A percentile compares a stretch with the other conserved stretches of the same genome.
Evolutionary conservation across 352 stramenopile genomes (phyloP).

Genomic region (Pythium aquatile): DNA sequence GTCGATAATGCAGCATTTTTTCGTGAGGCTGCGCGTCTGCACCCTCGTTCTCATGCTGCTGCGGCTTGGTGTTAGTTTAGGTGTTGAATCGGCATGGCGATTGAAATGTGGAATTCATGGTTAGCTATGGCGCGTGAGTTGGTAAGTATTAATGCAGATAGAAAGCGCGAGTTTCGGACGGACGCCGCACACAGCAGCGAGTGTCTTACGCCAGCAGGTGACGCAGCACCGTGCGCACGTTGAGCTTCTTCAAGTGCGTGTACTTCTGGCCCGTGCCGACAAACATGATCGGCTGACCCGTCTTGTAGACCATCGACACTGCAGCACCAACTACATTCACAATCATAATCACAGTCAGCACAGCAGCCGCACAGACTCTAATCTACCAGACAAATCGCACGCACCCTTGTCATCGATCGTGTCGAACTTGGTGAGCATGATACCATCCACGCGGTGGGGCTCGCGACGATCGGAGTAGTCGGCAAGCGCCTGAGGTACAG

Average conservation of each 20-base stretch:
- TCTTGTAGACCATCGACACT: constrained; percentile 99
- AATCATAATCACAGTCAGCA: neutral
- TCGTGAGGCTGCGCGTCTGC: no score
- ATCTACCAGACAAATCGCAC: constrained; percentile 4
- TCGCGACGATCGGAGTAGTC: constrained; percentile 85
- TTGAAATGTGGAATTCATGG: no score
- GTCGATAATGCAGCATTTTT: no score
- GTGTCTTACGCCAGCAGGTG: constrained; percentile 88
- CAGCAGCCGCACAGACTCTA: neutral
- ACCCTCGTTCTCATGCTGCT: no score
- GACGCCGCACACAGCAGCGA: no score
- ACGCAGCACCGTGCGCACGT: constrained; percentile 94
- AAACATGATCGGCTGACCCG: constrained; percentile 98
- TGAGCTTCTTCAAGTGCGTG: constrained; percentile 98
- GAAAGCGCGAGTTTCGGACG: no score
- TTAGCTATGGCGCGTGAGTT: no score
- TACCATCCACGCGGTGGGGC: constrained; percentile 95
- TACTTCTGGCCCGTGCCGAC: constrained; percentile 99
- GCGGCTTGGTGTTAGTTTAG: no score
- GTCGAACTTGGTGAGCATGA: constrained; percentile 99
- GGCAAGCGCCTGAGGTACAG: constrained; percentile 55
- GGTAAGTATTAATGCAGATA: no score
- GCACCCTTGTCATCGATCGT: constrained; percentile 98
- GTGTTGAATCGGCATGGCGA: no score
- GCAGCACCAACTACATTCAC: constrained; percentile 93